Evolutionary conservation across 106 monocot species (phyloP).

Genomic region (Agapanthus africanus): DNA sequence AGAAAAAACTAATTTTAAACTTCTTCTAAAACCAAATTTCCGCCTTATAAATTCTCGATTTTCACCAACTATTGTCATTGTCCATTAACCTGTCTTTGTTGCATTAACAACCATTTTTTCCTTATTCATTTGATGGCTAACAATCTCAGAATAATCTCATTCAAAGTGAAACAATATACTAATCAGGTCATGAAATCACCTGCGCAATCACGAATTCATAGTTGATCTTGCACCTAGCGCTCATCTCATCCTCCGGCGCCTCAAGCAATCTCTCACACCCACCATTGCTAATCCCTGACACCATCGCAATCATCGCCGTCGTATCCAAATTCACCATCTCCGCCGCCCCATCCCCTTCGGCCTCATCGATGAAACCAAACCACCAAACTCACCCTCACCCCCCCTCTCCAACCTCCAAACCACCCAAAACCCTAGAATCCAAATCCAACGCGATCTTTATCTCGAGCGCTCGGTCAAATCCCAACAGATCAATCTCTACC

Average conservation of each 20-base stretch:
- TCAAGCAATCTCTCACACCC: conserved; percentile 33
- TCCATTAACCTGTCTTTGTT: no score
- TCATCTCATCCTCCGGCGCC: conserved; percentile 33
- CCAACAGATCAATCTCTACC: conserved; percentile 16
- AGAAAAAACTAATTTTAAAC: no score
- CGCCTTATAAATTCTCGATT: no score
- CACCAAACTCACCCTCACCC: conserved; percentile 24
- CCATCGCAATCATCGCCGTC: conserved; percentile 80
- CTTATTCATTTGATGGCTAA: no score
- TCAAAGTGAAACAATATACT: neutral
- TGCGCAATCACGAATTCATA: conserved; percentile 85
- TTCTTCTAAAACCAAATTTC: no score
- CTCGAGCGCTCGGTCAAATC: conserved; percentile 26
- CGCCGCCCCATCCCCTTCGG: neutral
- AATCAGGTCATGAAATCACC: conserved; percentile 36
- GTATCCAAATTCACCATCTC: conserved; percentile 86
- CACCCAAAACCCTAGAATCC: no score
- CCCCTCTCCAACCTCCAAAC: neutral
- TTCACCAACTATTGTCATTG: no score
- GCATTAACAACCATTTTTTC: no score
- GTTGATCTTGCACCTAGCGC: conserved; percentile 65
- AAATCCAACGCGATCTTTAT: conserved; percentile 52
- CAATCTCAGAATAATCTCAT: neutral
- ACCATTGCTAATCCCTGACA: conserved; percentile 96
- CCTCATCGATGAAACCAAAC: conserved; percentile 29